Evolutionary conservation across 129 eudicot species (phyloP).

Genomic region (Pseudognaphalium luteoalbum): DNA sequence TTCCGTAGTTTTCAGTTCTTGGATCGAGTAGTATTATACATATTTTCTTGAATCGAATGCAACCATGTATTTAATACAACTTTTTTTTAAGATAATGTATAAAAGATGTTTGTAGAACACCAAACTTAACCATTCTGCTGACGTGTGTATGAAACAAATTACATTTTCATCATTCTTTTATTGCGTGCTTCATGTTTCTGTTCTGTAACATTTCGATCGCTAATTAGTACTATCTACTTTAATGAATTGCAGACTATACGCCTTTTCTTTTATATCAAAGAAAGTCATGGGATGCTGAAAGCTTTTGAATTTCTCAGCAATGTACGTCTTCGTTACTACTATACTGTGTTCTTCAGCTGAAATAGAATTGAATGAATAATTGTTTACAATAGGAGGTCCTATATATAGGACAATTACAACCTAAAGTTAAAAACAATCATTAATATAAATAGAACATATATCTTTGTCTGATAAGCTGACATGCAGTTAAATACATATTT

Average conservation of each 20-base stretch:
- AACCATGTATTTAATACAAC: too few species aligned
- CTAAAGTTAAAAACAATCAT: too few species aligned
- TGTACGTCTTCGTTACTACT: conserved; percentile 48
- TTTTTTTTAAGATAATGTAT: background rate
- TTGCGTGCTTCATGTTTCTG: conserved; percentile 10
- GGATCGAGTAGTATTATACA: background rate
- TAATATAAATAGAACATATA: too few species aligned
- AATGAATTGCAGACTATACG: conserved; percentile 69
- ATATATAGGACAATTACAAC: too few species aligned
- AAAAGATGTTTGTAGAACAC: background rate
- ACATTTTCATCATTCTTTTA: conserved; percentile 4
- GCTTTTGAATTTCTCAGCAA: conserved; percentile 95
- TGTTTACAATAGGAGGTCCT: too few species aligned
- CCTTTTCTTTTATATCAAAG: conserved; percentile 73
- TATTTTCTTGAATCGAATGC: background rate
- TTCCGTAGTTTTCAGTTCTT: background rate
- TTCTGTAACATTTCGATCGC: conserved; percentile 6
- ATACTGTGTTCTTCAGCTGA: background rate
- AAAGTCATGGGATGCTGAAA: conserved; percentile 64
- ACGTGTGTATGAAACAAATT: background rate
- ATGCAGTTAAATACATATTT: background rate
- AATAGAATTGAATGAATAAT: too few species aligned
- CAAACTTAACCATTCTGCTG: background rate
- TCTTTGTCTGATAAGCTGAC: too few species aligned
- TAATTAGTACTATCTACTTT: conserved; percentile 25